Evolutionary conservation across 2,329 filamentous ascomycete species (phyloP).

Genomic region (Colletotrichum gloeosporioides): DNA sequence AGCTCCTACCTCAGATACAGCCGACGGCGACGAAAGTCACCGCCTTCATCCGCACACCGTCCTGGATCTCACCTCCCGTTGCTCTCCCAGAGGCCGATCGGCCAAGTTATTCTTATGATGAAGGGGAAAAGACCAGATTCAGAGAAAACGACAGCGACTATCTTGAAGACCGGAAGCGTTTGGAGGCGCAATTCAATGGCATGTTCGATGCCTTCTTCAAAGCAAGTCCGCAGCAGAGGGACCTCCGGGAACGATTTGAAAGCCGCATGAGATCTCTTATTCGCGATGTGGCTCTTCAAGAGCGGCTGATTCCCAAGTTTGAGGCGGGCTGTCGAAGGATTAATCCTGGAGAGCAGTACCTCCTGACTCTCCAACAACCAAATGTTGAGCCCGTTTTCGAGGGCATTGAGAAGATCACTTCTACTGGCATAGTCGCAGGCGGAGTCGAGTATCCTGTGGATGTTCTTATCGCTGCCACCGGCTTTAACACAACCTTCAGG

Average conservation of each 20-base stretch:
- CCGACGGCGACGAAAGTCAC: neutral
- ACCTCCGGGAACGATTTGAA: neutral
- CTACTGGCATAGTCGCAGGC: neutral
- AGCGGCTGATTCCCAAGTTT: neutral
- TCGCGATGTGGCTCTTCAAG: neutral
- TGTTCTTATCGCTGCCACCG: neutral
- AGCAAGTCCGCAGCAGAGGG: neutral
- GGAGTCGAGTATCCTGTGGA: neutral
- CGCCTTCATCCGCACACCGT: neutral
- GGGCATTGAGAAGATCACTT: neutral
- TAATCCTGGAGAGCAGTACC: neutral
- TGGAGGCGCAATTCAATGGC: neutral
- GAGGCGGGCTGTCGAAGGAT: neutral
- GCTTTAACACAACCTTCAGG: neutral
- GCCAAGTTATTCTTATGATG: neutral
- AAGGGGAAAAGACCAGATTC: neutral
- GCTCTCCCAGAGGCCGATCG: neutral
- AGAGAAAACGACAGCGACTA: neutral
- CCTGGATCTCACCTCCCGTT: neutral
- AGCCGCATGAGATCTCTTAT: neutral
- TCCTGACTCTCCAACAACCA: neutral
- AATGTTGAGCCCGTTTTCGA: neutral
- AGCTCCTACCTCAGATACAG: neutral
- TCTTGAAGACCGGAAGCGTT: neutral
- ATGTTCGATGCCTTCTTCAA: neutral